Conservation (phyloP, 768 basidiomycete species). For the Suillus subaureus region DNA sequence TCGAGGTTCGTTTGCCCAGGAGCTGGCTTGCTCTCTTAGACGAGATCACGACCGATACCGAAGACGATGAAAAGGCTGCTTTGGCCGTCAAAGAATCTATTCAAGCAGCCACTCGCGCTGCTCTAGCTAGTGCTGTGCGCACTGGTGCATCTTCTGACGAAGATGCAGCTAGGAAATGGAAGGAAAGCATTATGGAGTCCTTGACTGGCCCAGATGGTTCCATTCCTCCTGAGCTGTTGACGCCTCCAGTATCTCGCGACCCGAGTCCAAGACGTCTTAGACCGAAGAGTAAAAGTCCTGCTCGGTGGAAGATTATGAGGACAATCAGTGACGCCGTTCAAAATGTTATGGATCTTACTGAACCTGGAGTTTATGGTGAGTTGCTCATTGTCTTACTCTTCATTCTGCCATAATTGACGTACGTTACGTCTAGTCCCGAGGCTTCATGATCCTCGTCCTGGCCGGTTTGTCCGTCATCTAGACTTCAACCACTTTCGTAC, state of each 20-base stretch:
- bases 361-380: constrained; percentile 75
- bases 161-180: constrained; percentile 50
- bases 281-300: constrained; percentile 78
- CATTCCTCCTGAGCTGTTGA: constrained; percentile 74
- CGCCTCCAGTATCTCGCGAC: constrained; percentile 81
- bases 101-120: constrained; percentile 65
- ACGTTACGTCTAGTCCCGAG: constrained; percentile 54
- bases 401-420: constrained; percentile 11
- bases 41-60: constrained; percentile 68
- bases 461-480: constrained; percentile 81
- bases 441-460: constrained; percentile 70
- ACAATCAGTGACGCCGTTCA: constrained; percentile 81
- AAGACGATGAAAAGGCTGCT: constrained; percentile 66
- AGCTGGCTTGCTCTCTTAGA: constrained; percentile 84
- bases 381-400: constrained; percentile 15
- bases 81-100: constrained; percentile 68
- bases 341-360: constrained; percentile 60
- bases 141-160: constrained; percentile 40
- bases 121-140: constrained; percentile 46
- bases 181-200: constrained; percentile 60
- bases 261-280: constrained; percentile 78
- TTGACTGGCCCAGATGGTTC: constrained; percentile 66
- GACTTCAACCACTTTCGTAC: constrained; percentile 98
- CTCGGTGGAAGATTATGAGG: constrained; percentile 80
- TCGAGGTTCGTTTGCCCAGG: constrained; percentile 84